Evolutionary conservation across 164 flowering plant genomes (phyloP), one percentile per base, ranked within the genome.

Genomic region (Liquidambar formosana): DNA sequence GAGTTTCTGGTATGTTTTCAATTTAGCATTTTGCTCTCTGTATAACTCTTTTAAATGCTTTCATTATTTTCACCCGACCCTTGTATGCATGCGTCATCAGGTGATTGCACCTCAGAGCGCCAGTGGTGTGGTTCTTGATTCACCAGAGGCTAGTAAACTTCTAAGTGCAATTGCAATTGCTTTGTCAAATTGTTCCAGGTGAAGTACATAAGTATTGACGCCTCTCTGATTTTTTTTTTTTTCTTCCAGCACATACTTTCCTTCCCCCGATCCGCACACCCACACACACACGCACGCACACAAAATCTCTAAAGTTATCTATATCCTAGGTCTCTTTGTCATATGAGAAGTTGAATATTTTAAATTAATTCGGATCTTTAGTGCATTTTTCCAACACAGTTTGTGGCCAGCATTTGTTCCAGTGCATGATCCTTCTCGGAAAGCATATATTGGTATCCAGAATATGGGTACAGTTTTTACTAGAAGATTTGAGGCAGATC

Each of bases 341-440:
- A n/a, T 13, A 19, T 58, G 43, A 53, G 64, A 46, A 61, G 52
- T 61, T 60, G 43, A 69, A 28, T 27, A 54, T 12, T 12, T 72
- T 57, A 52, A 9, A 11, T 49, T 44, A 23, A 44, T 12, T 57
- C 66, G 1, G 65, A 8, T 68, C 28, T 61, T 49, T 67, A 62
- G 57, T 41, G 1, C 56, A 23, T 28, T 22, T 74, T 41, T 54
- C 14, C 38, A 1, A 57, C 82, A 71, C 89, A 95, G 99, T 73
- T 72, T 77, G 70, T 96, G 96, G 94, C 96, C 99, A 68, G 98
- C 98, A 74, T 91, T 96, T 86, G 99, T 96, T 71, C 99, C 98
- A 15, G 96, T 96, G 63, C 97, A 93, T 76, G 99, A 89, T 71
- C 97, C 98, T 71, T 86, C 97, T 21, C 81, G 99, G 53, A 89